phyloP scores from a whole-genome alignment of 345 rosid genomes.

The Punica granatum region DNA sequence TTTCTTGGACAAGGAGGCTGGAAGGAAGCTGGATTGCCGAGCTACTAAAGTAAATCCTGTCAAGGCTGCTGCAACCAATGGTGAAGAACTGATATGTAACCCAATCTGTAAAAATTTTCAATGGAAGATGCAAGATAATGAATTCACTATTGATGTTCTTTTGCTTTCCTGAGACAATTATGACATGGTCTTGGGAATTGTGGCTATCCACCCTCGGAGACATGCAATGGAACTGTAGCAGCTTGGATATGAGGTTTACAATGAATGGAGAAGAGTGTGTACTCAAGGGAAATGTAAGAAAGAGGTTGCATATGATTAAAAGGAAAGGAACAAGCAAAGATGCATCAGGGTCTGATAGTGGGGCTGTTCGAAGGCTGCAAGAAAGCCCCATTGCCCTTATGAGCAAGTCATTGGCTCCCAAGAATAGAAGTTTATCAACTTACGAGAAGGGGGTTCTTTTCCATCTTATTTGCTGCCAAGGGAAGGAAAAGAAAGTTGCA shows the following conservation, averaged over 20 bases:
- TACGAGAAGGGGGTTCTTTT: too few species aligned
- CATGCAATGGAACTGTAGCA: neutral
- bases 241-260: neutral
- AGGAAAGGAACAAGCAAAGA: too few species aligned
- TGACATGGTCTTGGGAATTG: constrained; percentile 6
- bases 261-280: neutral
- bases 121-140: neutral
- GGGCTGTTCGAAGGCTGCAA: too few species aligned
- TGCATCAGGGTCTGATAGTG: too few species aligned
- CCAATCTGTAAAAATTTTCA: neutral
- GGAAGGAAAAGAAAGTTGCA: too few species aligned
- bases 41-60: too few species aligned
- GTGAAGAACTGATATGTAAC: neutral
- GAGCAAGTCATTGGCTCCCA: too few species aligned
- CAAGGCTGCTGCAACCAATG: neutral
- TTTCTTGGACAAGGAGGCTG: neutral
- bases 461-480: too few species aligned
- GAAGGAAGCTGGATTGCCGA: neutral
- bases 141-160: neutral
- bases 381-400: too few species aligned
- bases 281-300: too few species aligned
- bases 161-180: neutral
- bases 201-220: neutral
- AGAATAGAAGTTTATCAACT: too few species aligned
- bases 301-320: too few species aligned